These are phyloP conservation scores for Cyberlindnera subsufficiens DNA, from an alignment of 805 yeast species.

Conservation along the genomic window DNA sequence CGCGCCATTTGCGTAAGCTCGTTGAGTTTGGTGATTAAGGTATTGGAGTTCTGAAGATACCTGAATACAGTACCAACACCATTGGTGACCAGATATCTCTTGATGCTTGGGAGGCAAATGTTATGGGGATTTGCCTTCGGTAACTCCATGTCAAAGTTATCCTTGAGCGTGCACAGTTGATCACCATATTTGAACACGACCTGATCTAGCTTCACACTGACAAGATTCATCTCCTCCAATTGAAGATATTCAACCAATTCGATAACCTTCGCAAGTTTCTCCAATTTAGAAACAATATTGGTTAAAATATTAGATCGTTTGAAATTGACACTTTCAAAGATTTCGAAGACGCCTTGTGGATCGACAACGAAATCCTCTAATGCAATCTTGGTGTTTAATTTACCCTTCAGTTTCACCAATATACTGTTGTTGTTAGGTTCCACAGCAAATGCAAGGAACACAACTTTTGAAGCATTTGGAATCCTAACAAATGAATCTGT, in stretches of 20 bases:
- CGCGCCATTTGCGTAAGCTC: slow-evolving; percentile 5
- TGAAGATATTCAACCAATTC: slow-evolving; percentile 20
- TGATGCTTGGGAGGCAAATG: slow-evolving; percentile 19
- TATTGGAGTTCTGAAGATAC: slow-evolving; percentile 18
- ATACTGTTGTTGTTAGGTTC: slow-evolving; percentile 18
- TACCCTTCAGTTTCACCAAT: slow-evolving; percentile 30
- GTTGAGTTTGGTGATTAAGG: slow-evolving; percentile 14
- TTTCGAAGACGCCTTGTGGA: slow-evolving; percentile 16
- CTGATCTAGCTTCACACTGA: slow-evolving; percentile 21
- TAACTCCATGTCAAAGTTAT: slow-evolving; percentile 18
- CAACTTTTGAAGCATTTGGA: slow-evolving; percentile 29
- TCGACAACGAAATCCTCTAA: slow-evolving; percentile 17
- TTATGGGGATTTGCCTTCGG: slow-evolving; percentile 21
- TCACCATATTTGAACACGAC: slow-evolving; percentile 22
- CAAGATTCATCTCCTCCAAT: slow-evolving; percentile 15
- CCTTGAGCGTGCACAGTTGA: slow-evolving; percentile 18
- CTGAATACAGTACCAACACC: slow-evolving; percentile 18
- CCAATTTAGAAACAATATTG: slow-evolving; percentile 14
- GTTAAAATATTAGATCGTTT: slow-evolving; percentile 11
- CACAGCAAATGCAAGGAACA: slow-evolving; percentile 26
- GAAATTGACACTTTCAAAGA: slow-evolving; percentile 14
- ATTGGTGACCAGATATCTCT: slow-evolving; percentile 13
- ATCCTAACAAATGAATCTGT: slow-evolving; percentile 32
- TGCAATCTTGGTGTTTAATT: slow-evolving; percentile 16
- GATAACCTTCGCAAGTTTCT: slow-evolving; percentile 20